Conservation (phyloP, 371 early-diverging fungal genomes). For the Blastocladiella emersonii region DNA sequence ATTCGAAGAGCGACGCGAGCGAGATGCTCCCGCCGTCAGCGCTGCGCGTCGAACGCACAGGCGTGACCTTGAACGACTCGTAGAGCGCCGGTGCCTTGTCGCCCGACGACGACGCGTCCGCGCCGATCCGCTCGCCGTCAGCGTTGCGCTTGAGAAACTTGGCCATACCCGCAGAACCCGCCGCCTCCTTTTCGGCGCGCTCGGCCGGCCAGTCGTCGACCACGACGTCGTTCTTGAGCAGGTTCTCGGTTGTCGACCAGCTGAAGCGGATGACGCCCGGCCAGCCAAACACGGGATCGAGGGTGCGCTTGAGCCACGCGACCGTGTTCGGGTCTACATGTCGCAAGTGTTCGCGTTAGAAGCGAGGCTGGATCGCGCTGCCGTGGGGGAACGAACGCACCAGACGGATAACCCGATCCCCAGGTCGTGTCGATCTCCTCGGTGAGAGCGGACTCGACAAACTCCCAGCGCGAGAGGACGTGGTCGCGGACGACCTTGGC, state of each 20-base stretch:
- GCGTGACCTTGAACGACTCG: no score
- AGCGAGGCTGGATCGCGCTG: no score
- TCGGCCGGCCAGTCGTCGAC: conserved; percentile 11
- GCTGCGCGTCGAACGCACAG: no score
- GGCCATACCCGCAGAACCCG: no score
- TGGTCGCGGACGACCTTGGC: conserved; percentile 95
- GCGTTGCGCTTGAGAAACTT: no score
- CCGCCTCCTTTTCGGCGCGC: background rate
- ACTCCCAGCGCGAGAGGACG: conserved; percentile 64
- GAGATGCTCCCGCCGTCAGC: no score
- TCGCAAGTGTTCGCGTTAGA: no score
- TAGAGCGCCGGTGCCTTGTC: no score
- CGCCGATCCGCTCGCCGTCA: no score
- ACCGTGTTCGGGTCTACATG: conserved; percentile 89
- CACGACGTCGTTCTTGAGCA: conserved; percentile 33
- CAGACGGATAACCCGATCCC: conserved; percentile 96
- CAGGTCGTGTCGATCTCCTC: conserved; percentile 35
- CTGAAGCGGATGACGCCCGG: conserved; percentile 87
- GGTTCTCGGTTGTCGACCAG: conserved; percentile 81
- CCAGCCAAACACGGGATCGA: conserved; percentile 85
- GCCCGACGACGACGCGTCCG: no score
- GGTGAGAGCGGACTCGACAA: conserved; percentile 41
- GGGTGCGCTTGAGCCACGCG: conserved; percentile 66
- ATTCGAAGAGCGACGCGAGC: no score
- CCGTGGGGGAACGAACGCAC: no score